Evolutionary conservation across 768 basidiomycete genomes (phyloP).

Genomic region (Rhizopogon sp.): DNA sequence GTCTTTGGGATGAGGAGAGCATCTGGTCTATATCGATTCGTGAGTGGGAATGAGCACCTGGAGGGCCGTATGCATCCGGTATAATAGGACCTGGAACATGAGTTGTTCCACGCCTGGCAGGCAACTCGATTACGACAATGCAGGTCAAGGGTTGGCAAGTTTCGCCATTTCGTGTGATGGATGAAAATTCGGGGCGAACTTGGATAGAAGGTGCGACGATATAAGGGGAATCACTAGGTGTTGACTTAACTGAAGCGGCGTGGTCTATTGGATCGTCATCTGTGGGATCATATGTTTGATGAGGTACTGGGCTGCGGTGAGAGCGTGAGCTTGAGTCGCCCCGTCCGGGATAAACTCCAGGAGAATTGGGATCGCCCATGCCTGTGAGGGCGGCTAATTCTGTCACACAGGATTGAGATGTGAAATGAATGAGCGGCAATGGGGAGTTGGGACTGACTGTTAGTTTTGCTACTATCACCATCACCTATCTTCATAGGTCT

Average conservation of each 20-base stretch:
- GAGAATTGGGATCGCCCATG: conserved; percentile 59
- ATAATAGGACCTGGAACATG: conserved; percentile 52
- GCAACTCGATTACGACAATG: conserved; percentile 89
- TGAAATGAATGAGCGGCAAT: not conserved
- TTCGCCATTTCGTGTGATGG: conserved; percentile 65
- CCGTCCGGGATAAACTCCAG: conserved; percentile 64
- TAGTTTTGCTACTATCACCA: conserved; percentile 74
- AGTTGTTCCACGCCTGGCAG: conserved; percentile 56
- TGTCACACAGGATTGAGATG: conserved; percentile 28
- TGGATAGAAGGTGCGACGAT: conserved; percentile 92
- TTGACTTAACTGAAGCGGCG: conserved; percentile 43
- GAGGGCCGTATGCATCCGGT: conserved; percentile 39
- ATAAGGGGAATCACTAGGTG: conserved; percentile 49
- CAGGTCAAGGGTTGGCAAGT: conserved; percentile 85
- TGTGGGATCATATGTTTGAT: conserved; percentile 55
- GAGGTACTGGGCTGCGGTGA: conserved; percentile 22
- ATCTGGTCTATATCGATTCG: conserved; percentile 19
- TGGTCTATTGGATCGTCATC: conserved; percentile 85
- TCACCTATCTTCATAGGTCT: conserved; percentile 95
- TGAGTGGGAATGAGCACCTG: conserved; percentile 19
- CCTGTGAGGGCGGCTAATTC: conserved; percentile 94
- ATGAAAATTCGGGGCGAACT: conserved; percentile 88
- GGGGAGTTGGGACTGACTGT: conserved; percentile 57
- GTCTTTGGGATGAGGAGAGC: conserved; percentile 14
- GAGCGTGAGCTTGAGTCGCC: conserved; percentile 41